Evolutionary conservation across 179 eudicot species (phyloP).

Genomic region (Beta corolliflora): DNA sequence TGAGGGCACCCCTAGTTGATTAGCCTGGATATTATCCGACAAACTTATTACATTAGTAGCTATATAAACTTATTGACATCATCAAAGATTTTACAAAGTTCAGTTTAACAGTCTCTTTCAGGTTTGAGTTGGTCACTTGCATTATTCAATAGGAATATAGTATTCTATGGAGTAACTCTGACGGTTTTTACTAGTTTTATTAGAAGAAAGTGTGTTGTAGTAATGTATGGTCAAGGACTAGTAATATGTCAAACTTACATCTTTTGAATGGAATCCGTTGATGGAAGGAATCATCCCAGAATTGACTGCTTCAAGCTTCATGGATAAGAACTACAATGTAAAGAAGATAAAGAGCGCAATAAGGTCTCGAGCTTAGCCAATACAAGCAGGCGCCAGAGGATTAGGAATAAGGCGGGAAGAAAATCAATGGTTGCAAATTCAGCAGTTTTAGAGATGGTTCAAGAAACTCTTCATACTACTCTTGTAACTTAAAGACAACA

Average conservation of each 20-base stretch:
- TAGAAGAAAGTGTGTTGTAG: background rate
- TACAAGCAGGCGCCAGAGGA: too few species aligned
- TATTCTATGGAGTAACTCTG: background rate
- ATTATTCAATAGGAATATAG: background rate
- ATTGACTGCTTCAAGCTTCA: conserved; percentile 97
- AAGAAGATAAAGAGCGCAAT: conserved; percentile 15
- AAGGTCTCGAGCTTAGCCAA: background rate
- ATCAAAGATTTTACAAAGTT: background rate
- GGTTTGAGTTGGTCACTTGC: background rate
- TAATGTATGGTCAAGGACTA: background rate
- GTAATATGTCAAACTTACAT: conserved; percentile 50
- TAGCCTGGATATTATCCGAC: conserved; percentile 21
- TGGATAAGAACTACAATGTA: conserved; percentile 78
- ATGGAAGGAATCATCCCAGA: conserved; percentile 59
- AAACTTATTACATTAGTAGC: background rate
- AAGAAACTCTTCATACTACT: too few species aligned
- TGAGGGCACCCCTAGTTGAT: conserved; percentile 54
- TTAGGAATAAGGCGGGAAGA: too few species aligned
- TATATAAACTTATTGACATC: background rate
- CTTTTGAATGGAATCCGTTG: conserved; percentile 71
- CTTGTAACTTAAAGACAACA: too few species aligned
- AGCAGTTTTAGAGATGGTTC: background rate
- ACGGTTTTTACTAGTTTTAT: background rate
- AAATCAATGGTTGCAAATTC: background rate
- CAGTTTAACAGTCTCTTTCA: background rate